Percentiles rank a stretch among this genome's conserved stretches.
phyloP scores from a whole-genome alignment of 352 stramenopile genomes.

The Blastocystis sp. region DNA sequence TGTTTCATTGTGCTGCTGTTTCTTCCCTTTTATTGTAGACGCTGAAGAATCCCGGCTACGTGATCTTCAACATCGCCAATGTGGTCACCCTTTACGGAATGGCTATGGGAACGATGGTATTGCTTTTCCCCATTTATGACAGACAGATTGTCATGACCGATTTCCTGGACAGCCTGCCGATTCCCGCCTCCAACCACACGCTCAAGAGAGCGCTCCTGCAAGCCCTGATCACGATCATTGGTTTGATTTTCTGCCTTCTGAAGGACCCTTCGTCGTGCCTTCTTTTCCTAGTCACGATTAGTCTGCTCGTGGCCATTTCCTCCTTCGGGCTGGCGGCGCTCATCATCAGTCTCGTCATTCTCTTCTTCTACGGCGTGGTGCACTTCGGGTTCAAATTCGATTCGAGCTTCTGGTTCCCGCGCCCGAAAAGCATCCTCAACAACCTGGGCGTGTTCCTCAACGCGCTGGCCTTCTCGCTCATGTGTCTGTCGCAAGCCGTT shows the following conservation, averaged over 20 bases:
- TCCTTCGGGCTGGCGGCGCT: constrained; percentile 47
- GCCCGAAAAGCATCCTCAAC: constrained; percentile 5
- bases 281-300: too few relatives aligned
- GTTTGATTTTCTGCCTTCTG: constrained; percentile 41
- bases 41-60: background rate
- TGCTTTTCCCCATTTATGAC: too few relatives aligned
- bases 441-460: constrained; percentile 59
- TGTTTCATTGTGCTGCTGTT: constrained; percentile 11
- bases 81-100: constrained; percentile 44
- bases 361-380: constrained; percentile 56
- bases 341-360: constrained; percentile 43
- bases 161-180: constrained; percentile 23
- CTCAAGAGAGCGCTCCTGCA: constrained; percentile 9
- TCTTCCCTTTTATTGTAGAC: too few relatives aligned
- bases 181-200: background rate
- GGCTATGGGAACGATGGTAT: constrained; percentile 49
- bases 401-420: background rate
- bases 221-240: background rate
- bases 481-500: constrained; percentile 51
- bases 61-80: constrained; percentile 34
- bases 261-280: constrained; percentile 3
- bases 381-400: background rate
- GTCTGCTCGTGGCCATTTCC: constrained; percentile 41
- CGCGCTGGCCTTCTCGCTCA: constrained; percentile 39
- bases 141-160: constrained; percentile 41